Evolutionary conservation across 78 protist species (phyloP).

Genomic region (Dictyostelium capitatum): DNA sequence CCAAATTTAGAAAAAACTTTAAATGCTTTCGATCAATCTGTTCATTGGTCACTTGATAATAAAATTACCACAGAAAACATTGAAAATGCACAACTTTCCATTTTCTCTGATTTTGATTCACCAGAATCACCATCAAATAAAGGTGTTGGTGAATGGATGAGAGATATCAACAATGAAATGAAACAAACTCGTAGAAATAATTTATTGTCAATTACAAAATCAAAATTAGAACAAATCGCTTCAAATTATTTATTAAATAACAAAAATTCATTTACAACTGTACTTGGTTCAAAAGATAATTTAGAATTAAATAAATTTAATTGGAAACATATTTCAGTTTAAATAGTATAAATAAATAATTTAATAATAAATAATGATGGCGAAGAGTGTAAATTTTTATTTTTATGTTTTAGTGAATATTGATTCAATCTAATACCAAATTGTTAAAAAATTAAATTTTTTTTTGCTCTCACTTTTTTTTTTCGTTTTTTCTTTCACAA

Average conservation of each 20-base stretch:
- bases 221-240: slow-evolving; percentile 56
- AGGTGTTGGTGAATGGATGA: slow-evolving; percentile 79
- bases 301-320: slow-evolving; percentile 10
- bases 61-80: slow-evolving; percentile 35
- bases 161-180: slow-evolving; percentile 78
- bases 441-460: no score
- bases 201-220: slow-evolving; percentile 25
- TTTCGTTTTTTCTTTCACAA: no score
- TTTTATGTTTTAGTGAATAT: no score
- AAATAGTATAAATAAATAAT: neutral
- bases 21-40: slow-evolving; percentile 49
- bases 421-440: no score
- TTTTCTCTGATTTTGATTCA: slow-evolving; percentile 84
- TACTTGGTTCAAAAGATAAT: slow-evolving; percentile 35
- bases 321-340: neutral
- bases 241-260: slow-evolving; percentile 37
- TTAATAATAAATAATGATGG: no score
- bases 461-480: no score
- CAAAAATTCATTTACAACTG: slow-evolving; percentile 19
- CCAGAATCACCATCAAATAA: slow-evolving; percentile 86
- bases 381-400: no score
- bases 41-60: slow-evolving; percentile 35
- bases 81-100: slow-evolving; percentile 82
- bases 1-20: slow-evolving; percentile 70
- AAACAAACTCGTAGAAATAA: slow-evolving; percentile 74